A percentile compares a stretch with the other conserved stretches of the same genome.
These are phyloP conservation scores for Talaromyces islandicus DNA, from an alignment of 2,329 filamentous ascomycete species.

Conservation along the genomic window DNA sequence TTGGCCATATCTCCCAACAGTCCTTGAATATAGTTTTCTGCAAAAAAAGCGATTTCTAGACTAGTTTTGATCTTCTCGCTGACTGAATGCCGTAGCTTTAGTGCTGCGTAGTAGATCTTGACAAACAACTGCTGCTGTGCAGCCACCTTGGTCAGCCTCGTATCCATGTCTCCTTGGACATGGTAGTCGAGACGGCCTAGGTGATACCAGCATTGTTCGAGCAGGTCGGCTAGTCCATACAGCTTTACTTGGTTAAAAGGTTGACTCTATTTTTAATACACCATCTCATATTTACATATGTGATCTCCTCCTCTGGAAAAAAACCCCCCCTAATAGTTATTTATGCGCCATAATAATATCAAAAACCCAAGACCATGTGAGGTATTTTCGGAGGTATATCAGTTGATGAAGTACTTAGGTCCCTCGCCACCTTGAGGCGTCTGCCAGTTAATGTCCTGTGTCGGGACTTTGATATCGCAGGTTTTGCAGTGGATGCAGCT, in stretches of 20 bases:
- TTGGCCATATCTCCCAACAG: no score
- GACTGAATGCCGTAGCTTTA: no score
- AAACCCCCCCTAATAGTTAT: background rate
- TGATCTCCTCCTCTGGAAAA: background rate
- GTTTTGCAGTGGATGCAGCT: conserved; percentile 99
- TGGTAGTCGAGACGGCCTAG: no score
- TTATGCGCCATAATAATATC: background rate
- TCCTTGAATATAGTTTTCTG: no score
- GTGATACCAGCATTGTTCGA: no score
- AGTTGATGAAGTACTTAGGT: conserved; percentile 60
- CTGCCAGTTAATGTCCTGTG: conserved; percentile 96
- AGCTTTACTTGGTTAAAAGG: background rate
- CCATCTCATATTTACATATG: background rate
- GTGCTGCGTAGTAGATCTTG: no score
- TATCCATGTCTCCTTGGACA: no score
- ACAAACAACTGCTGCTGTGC: no score
- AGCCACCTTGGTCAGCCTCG: no score
- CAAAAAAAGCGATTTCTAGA: no score
- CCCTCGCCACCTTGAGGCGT: conserved; percentile 87
- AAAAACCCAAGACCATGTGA: background rate
- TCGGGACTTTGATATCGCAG: conserved; percentile 95
- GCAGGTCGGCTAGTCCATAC: no score
- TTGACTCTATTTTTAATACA: background rate
- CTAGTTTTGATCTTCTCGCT: no score
- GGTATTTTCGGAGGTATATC: conserved; percentile 9